Base-by-base conservation (phyloP, 2,329 filamentous ascomycete genomes). In the Curvularia verruculosa region DNA sequence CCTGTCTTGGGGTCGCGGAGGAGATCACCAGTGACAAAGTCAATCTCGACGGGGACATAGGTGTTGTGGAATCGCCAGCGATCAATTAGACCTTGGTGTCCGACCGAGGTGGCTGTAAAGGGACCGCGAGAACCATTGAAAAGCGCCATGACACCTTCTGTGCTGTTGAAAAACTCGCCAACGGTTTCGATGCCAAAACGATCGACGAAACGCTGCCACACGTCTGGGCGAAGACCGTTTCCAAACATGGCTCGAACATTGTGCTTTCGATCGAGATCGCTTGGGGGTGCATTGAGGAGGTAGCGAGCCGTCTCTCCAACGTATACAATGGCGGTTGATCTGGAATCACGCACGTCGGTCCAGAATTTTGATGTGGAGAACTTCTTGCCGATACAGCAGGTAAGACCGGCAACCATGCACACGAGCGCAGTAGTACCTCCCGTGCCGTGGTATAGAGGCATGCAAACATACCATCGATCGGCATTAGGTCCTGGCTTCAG, bases 291-390 rank as follows among this genome's bases (percentile, higher is more conserved):
- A 0, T 89, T 86, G 12, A 92, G 82, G 0, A 93, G 81, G 64
- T 92, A 93, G 0, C 90, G 84, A 6, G 89, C 84, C 0, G 88
- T 91, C 72, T 93, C 90, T 66, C 90, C 90, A 2, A 93, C 90
- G 68, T 93, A 93, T 18, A 89, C 85, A 64, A 92, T 90, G 67
- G 85, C 84, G 0, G 89, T 92, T 0, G 89, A 85, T 13, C 83
- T 77, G 0, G 86, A 87, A 56, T 87, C 87, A 44, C 87, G 84
- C 19, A 92, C 80, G 60, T 93, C 90, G 29, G 78, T 75, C 89
- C 90, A 92, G 79, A 93, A 92, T 18, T 81, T 81, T 0, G 85
- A 83, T 1, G 84, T 86, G 58, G 86, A 89, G 78, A 93, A 93
- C 70, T 83, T 86, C 52, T 83, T 84, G 19, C 85, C 86, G 36